Conservation (phyloP, 2,329 filamentous ascomycete species). For the Leptographium procerum region DNA sequence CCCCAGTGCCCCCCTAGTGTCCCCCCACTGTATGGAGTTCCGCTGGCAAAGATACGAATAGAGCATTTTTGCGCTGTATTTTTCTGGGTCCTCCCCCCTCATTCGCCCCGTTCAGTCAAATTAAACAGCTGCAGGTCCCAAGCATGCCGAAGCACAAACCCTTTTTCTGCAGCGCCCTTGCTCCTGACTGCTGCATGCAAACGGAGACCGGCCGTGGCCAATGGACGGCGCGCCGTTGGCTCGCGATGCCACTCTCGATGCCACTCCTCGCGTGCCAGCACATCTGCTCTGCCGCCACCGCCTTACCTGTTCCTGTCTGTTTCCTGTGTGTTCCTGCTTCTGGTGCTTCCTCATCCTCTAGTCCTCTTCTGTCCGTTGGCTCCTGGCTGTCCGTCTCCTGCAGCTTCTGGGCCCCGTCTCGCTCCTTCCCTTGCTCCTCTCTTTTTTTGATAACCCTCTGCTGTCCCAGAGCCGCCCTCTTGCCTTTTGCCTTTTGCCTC, state of each 20-base stretch:
- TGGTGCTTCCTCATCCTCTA: background rate
- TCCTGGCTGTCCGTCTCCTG: background rate
- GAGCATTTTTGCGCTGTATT: background rate
- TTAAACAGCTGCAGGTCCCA: background rate
- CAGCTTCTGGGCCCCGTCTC: too few relatives aligned
- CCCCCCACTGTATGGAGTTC: too few relatives aligned
- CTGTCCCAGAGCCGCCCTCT: background rate
- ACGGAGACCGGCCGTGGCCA: background rate
- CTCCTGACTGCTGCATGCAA: conserved; percentile 8
- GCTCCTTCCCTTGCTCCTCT: background rate
- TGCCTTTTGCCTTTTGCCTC: background rate
- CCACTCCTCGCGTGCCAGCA: conserved; percentile 5
- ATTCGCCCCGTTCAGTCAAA: too few relatives aligned
- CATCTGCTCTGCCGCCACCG: background rate
- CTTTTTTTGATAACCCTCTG: background rate
- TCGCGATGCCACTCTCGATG: conserved; percentile 7
- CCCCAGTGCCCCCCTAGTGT: too few relatives aligned
- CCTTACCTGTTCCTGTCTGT: background rate
- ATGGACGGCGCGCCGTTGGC: conserved; percentile 1
- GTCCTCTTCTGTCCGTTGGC: background rate
- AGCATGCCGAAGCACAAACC: background rate
- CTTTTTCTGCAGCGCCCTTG: background rate
- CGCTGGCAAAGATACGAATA: too few relatives aligned
- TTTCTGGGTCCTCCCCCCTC: background rate
- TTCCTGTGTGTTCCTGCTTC: background rate